Percentiles rank a stretch among this genome's conserved stretches.
Evolutionary conservation across 2,329 filamentous ascomycete species (phyloP).

Genomic region (Blumeria hordei): DNA sequence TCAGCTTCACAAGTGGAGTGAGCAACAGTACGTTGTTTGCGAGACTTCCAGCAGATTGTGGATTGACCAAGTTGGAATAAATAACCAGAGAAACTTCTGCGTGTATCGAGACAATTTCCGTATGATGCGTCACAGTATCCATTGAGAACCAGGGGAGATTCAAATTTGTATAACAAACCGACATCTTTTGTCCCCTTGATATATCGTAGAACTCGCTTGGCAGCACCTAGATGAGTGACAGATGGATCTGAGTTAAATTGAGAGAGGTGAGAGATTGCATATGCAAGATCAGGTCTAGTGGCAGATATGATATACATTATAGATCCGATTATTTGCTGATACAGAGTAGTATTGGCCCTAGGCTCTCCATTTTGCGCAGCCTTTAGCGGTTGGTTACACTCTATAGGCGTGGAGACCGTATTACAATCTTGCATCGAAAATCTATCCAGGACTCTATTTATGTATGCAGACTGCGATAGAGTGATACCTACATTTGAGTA

Average conservation of each 20-base stretch:
- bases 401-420: not conserved
- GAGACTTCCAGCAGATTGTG: not conserved
- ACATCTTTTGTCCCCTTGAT: not conserved
- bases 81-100: not conserved
- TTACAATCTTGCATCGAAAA: not conserved
- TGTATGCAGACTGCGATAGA: not conserved
- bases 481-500: not conserved
- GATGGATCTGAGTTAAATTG: not conserved
- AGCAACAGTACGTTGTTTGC: not conserved
- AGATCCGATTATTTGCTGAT: not conserved
- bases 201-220: not conserved
- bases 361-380: not conserved
- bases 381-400: not conserved
- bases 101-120: not conserved
- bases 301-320: not conserved
- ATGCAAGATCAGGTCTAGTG: not conserved
- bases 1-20: conserved; percentile 1
- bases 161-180: not conserved
- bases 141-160: not conserved
- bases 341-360: not conserved
- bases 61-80: conserved; percentile 1
- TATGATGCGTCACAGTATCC: not conserved
- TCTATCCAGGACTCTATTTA: not conserved
- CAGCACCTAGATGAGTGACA: not conserved
- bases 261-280: not conserved